Evolutionary conservation across 1,284 basidiomycete genomes (phyloP), one percentile per base, ranked within the genome.

Genomic region (Meira nashicola): DNA sequence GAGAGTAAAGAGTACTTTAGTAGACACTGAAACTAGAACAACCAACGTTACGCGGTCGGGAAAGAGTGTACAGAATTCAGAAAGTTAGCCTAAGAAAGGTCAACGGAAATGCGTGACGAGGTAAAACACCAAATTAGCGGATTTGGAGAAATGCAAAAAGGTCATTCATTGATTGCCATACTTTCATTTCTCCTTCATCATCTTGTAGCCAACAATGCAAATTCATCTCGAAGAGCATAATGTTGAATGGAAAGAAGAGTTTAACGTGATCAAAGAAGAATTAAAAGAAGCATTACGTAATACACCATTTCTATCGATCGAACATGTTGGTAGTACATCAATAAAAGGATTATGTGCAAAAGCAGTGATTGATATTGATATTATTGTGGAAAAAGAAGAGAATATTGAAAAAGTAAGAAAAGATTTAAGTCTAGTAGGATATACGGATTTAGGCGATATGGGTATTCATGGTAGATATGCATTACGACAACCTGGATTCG

Each of bases 251-350:
- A n/a, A 15, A 15, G 48, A 25, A 38, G 48, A 50, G 48, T 50
- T 50, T 12, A 25, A 50, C 2, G n/a, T 15, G 23, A 23, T 50
- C 48, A 50, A 50, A 23, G 23, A 9, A 3, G 48, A 50, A n/a
- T 23, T 50, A 23, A 23, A 15, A 4, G 23, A 17, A 38, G n/a
- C 23, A 17, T 23, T 50, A 23, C 17, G 7, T 7, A 12, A 15
- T 23, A 23, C 23, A 38, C 48, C 48, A 4, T 3, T 28, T 15
- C n/a, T 17, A 15, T 15, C 23, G 23, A 50, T 50, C 12, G 48
- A 50, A 23, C 48, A 50, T 50, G 48, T 50, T n/a, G 48, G 48
- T 4, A 50, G 48, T 38, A 50, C 48, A 7, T 50, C 48, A 15
- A 38, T 50, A 3, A 7, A 15, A 50, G 48, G 48, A 15, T 38